Evolutionary conservation across 148 eudicot genomes (phyloP), one percentile per base, ranked within the genome.

Genomic region (Rhododendron henanense): DNA sequence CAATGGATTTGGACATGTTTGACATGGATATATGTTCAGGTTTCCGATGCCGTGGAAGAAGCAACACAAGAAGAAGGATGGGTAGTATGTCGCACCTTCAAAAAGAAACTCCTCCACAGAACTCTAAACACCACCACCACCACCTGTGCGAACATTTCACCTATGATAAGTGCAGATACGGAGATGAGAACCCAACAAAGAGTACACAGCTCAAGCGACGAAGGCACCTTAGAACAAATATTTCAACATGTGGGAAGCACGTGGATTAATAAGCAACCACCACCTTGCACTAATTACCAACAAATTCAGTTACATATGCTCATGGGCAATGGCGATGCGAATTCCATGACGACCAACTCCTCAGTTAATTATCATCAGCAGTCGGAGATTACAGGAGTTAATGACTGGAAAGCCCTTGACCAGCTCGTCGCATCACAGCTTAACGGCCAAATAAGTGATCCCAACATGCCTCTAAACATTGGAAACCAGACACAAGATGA

Each of bases 151-250:
- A 41, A 41, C n/a, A 69, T 69, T 3, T 81, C 83, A 18, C 3
- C 77, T 13, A 9, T 77, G 25, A 7, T 39, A 3, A 41, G 19
- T 19, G 25, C 11, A 6, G 88, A 82, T 11, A 31, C 51, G 37
- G 75, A 69, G 7, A 61, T 16, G 3, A 59, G 81, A 74, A 74
- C 28, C 44, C 85, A 81, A 67, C 23, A 3, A 45, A 41, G 35
- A 33, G 47, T 35, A 6, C 6, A 37, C 33, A 50, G 45, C 10
- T 44, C 59, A 33, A 82, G 31, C 53, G 53, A 77, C 15, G 82
- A 87, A 75, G 85, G 88, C 3, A 48, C 81, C 23, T 83, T 87
- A 35, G 88, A 87, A 65, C 85, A 87, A 44, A 82, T 87, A 39
- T 47, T 87, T 59, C 61, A 76, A 41, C 67, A 83, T 35, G n/a